Conservation (phyloP, 2,329 filamentous ascomycete genomes). For the Reticulascus tulasneorum region DNA sequence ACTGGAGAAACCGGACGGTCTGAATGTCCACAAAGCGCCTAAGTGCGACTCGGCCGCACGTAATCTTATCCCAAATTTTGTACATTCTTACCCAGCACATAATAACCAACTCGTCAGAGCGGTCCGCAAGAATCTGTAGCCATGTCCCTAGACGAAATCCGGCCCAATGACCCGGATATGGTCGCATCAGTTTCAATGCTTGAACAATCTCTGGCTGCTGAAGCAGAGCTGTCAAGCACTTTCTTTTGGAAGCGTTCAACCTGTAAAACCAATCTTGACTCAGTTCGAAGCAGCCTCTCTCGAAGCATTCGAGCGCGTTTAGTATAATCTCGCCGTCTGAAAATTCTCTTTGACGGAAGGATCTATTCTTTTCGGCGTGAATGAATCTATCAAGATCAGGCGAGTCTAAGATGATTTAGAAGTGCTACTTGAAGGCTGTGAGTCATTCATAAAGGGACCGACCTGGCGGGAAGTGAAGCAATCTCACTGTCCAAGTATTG, state of each 20-base stretch:
- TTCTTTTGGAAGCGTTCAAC: neutral
- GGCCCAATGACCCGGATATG: neutral
- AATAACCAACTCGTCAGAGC: conserved; percentile 1
- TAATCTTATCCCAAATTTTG: neutral
- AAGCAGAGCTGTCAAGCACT: neutral
- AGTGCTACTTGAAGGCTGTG: neutral
- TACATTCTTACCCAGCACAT: conserved; percentile 1
- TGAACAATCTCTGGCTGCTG: neutral
- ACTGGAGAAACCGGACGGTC: neutral
- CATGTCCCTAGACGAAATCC: neutral
- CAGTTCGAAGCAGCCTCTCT: no score
- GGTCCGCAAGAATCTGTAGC: neutral
- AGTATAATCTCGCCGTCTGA: neutral
- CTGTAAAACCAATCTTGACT: conserved; percentile 1
- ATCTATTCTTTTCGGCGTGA: neutral
- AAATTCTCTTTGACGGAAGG: neutral
- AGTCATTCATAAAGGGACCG: neutral
- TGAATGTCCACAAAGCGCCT: neutral
- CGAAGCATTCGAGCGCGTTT: neutral
- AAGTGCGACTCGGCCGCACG: neutral
- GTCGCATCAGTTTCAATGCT: neutral
- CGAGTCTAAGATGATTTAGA: neutral
- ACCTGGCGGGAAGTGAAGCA: neutral
- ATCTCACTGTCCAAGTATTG: neutral
- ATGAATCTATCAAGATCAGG: neutral